These are phyloP conservation scores for Calvatia gigantea DNA, from an alignment of 768 basidiomycete species.

Conservation along the genomic window DNA sequence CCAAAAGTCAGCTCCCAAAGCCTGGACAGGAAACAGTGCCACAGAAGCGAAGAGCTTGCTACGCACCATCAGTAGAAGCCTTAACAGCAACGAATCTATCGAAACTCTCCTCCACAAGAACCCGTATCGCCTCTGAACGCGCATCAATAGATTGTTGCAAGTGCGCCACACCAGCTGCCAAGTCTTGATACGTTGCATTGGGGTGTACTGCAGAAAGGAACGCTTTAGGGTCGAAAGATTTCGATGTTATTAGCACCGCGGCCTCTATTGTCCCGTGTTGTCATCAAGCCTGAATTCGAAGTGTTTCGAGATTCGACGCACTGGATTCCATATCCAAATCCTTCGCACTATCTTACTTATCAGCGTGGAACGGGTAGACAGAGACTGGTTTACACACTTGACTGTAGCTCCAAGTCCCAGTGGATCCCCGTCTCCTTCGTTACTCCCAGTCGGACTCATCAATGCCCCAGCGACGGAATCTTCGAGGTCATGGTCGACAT, in stretches of 20 bases:
- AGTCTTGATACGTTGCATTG: constrained; percentile 91
- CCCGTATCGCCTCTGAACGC: constrained; percentile 89
- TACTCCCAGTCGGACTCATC: constrained; percentile 46
- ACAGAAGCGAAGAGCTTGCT: constrained; percentile 1
- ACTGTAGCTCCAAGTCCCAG: constrained; percentile 68
- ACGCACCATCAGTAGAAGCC: constrained; percentile 87
- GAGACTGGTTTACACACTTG: constrained; percentile 42
- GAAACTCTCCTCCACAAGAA: constrained; percentile 97
- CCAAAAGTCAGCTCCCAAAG: background rate
- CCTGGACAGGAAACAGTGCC: no score
- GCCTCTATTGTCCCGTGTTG: constrained; percentile 50
- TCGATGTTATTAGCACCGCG: constrained; percentile 81
- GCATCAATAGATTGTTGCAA: constrained; percentile 81
- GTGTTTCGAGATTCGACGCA: no score
- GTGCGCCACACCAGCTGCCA: constrained; percentile 71
- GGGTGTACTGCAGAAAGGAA: constrained; percentile 92
- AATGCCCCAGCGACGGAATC: constrained; percentile 71
- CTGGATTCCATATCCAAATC: constrained; percentile 79
- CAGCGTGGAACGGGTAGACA: constrained; percentile 9
- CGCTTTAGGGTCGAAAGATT: constrained; percentile 93
- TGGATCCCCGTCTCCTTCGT: constrained; percentile 68
- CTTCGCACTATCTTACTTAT: constrained; percentile 39
- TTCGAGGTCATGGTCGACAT: constrained; percentile 80
- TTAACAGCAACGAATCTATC: constrained; percentile 98
- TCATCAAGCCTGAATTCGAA: no score